Conservation (phyloP, 768 basidiomycete species). For the Tylopilus sp. region DNA sequence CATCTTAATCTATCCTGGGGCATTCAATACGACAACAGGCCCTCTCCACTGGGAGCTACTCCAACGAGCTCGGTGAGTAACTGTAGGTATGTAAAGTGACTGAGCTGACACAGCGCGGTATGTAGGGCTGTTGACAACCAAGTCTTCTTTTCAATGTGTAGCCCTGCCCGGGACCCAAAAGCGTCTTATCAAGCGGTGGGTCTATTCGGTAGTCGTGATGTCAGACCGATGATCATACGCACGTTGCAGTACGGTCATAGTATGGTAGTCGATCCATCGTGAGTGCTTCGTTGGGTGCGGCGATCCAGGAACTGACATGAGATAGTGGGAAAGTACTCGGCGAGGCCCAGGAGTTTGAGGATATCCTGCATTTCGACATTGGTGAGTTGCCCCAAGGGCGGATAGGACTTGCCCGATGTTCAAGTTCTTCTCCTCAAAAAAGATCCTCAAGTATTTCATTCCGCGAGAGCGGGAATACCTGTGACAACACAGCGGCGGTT, state of each 20-base stretch:
- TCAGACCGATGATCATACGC: not conserved
- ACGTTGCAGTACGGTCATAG: slow-evolving; percentile 78
- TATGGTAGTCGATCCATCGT: slow-evolving; percentile 89
- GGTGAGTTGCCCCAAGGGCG: slow-evolving; percentile 47
- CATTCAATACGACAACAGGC: slow-evolving; percentile 95
- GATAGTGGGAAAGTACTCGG: slow-evolving; percentile 69
- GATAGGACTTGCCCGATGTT: not conserved
- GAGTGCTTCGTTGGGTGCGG: slow-evolving; percentile 27
- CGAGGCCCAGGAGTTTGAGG: slow-evolving; percentile 74
- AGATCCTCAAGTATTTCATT: slow-evolving; percentile 62
- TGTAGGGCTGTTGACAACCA: slow-evolving; percentile 92
- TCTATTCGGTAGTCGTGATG: not conserved
- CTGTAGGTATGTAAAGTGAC: not conserved
- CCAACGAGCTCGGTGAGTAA: slow-evolving; percentile 68
- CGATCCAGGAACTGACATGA: slow-evolving; percentile 5
- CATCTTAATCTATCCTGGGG: slow-evolving; percentile 86
- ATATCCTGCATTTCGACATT: slow-evolving; percentile 76
- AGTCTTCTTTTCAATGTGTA: slow-evolving; percentile 94
- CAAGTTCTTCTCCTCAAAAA: slow-evolving; percentile 29
- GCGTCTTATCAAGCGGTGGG: slow-evolving; percentile 87
- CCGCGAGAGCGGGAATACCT: slow-evolving; percentile 80
- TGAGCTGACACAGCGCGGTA: slow-evolving; percentile 6
- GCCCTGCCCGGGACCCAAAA: slow-evolving; percentile 80
- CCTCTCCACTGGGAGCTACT: slow-evolving; percentile 96
- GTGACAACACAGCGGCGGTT: slow-evolving; percentile 91